Evolutionary conservation across 176 grass and related monocot species (phyloP).

Genomic region (Coix lacrymajobi): DNA sequence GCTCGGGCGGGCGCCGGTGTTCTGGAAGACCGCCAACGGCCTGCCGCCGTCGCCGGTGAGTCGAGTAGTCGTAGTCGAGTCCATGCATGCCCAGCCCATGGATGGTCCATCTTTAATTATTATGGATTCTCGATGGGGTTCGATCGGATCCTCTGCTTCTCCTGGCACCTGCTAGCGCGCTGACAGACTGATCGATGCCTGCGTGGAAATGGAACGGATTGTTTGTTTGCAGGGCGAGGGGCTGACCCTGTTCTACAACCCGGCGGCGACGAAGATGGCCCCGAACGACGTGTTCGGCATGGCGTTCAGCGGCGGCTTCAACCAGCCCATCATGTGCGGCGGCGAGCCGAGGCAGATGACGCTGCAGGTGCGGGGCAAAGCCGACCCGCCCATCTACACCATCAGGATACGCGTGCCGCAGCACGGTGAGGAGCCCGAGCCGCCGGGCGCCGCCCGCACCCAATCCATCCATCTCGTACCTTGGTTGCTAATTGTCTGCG

Average conservation of each 20-base stretch:
- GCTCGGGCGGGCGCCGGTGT: conserved; percentile 74
- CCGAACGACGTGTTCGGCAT: conserved; percentile 66
- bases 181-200: not conserved
- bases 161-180: too few relatives aligned
- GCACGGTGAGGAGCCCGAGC: conserved; percentile 43
- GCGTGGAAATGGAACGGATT: not conserved
- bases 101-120: not conserved
- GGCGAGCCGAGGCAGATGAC: conserved; percentile 89
- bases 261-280: conserved; percentile 43
- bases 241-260: conserved; percentile 91
- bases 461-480: not conserved
- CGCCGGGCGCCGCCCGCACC: too few relatives aligned
- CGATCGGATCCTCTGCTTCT: not conserved
- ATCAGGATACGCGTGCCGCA: conserved; percentile 77
- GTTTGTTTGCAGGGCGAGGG: conserved; percentile 44
- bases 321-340: conserved; percentile 98
- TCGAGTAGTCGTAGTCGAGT: not conserved
- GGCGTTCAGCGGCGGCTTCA: conserved; percentile 96
- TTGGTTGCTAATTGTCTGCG: not conserved
- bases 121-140: not conserved
- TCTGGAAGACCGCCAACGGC: conserved; percentile 81
- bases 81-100: not conserved
- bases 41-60: conserved; percentile 63
- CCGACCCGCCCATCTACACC: conserved; percentile 71
- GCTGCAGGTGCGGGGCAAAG: conserved; percentile 61